These are phyloP conservation scores for Fusarium graminum DNA, from an alignment of 2,329 filamentous ascomycete genomes.

Conservation along the genomic window DNA sequence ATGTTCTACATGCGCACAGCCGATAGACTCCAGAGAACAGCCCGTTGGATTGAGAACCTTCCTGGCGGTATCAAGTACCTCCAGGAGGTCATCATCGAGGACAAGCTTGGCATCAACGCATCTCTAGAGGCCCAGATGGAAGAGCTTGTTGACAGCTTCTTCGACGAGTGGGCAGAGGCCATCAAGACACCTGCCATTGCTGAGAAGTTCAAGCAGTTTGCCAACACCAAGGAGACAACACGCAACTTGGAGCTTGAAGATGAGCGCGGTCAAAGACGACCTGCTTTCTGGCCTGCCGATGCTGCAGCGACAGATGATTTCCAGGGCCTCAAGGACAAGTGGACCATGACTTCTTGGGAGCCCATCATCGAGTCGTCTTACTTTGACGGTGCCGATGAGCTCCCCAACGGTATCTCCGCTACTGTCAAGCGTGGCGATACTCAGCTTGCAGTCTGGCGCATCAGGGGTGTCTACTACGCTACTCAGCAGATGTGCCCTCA, in stretches of 20 bases:
- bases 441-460: conserved; percentile 87
- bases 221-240: conserved; percentile 80
- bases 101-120: conserved; percentile 86
- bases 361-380: conserved; percentile 78
- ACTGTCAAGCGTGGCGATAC: conserved; percentile 89
- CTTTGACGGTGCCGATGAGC: conserved; percentile 73
- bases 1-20: conserved; percentile 95
- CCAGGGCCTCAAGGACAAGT: conserved; percentile 71
- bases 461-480: conserved; percentile 83
- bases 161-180: conserved; percentile 92
- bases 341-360: conserved; percentile 77
- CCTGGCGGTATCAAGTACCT: conserved; percentile 89
- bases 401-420: conserved; percentile 79
- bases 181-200: conserved; percentile 76
- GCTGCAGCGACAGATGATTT: conserved; percentile 78
- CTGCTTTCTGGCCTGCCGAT: conserved; percentile 82
- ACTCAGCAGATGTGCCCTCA: conserved; percentile 97
- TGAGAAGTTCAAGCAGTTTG: conserved; percentile 83
- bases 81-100: conserved; percentile 83
- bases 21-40: conserved; percentile 89
- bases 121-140: conserved; percentile 91
- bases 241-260: conserved; percentile 77
- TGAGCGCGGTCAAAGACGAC: conserved; percentile 80
- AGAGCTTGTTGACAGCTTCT: conserved; percentile 84
- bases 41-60: conserved; percentile 86